Evolutionary conservation across 352 stramenopile species (phyloP).

Genomic region (Blastocystis sp.): DNA sequence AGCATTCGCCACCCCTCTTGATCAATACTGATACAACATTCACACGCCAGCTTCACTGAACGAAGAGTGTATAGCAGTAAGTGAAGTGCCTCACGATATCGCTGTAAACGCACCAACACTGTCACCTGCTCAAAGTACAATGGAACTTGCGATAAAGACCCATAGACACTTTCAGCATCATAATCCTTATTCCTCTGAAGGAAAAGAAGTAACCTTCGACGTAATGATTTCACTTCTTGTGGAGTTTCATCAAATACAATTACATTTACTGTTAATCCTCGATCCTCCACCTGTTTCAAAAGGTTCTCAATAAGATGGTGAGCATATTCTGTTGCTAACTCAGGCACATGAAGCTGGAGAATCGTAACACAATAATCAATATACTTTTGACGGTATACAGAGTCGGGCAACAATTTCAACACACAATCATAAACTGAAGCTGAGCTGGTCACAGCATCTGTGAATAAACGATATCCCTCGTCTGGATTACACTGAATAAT

Average conservation of each 20-base stretch:
- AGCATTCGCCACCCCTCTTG: background rate
- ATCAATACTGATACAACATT: background rate
- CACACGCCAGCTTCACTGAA: constrained; percentile 12
- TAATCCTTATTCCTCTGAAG: background rate
- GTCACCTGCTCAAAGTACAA: constrained; percentile 21
- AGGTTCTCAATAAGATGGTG: background rate
- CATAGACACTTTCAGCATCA: background rate
- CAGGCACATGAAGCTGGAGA: background rate
- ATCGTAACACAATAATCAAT: background rate
- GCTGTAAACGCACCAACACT: background rate
- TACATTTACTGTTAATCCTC: background rate
- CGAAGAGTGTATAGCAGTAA: background rate
- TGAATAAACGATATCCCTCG: constrained; percentile 3
- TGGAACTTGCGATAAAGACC: background rate
- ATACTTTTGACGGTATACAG: background rate
- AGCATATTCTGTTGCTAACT: constrained; percentile 4
- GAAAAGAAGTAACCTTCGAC: background rate
- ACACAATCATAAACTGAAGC: background rate
- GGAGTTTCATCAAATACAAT: background rate
- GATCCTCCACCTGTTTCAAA: background rate
- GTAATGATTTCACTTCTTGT: background rate
- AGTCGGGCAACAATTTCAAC: background rate
- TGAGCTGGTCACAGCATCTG: background rate
- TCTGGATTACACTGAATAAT: background rate
- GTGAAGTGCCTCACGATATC: background rate